Base-by-base conservation (phyloP, 441 rosid species). In the Jatropha podagrica region DNA sequence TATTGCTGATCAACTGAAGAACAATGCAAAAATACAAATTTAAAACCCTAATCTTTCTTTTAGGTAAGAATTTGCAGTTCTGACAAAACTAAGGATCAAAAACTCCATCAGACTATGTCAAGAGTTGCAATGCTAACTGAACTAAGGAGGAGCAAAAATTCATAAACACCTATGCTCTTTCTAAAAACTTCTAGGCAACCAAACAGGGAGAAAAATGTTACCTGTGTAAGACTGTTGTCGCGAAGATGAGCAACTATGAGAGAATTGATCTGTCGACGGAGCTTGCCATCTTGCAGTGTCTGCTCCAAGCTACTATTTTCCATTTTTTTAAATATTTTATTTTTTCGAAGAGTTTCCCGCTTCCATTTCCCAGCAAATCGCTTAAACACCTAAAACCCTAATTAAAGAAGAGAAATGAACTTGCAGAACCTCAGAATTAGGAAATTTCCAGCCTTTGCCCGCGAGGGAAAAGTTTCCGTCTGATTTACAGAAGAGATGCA, bases 181-280 rank as follows among this genome's bases (percentile, higher is more conserved):
- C 0, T 17, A 5, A 61, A 14, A 14, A 2, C 48, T 76, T 40
- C 27, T 32, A 20, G 20, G 11, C 7, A 66, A 18, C 4, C 23
- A 44, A 20, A 65, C 62, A 55, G 23, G 7, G 0, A n/a, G 26
- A 55, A 54, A 42, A 0, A 52, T 26, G 11, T 51, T 81, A 74
- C 98, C 89, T 89, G 95, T 66, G 80, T 83, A 77, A 93, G 91
- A 87, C 87, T 93, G 70, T 79, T 82, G 80, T 88, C 91, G 55
- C 95, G 97, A 70, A 93, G 97, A 82, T 93, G 91, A 79, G 94
- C 91, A 20, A 93, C 94, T 74, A 93, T 88, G 18, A 93, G 93
- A 23, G 90, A 80, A 83, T 90, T 89, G 79, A 89, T 89, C 77
- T 90, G 91, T 26, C 92, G 81, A 51, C 76, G 81, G 60, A 90